Conservation (phyloP, 768 basidiomycete species). For the Mrakia gelida region DNA sequence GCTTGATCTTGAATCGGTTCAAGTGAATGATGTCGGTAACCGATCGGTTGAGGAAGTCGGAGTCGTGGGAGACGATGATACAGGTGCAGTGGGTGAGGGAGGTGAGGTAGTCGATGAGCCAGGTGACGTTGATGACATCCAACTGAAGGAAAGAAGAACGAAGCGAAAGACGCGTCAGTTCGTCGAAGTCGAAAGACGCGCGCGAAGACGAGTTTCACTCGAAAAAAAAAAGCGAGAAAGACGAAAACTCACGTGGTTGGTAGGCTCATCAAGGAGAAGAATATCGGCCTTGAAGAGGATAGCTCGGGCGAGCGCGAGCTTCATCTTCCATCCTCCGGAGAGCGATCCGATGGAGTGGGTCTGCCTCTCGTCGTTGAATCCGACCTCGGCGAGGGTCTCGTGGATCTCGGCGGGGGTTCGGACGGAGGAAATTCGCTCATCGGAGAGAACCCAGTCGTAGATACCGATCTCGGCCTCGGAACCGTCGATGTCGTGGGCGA, state of each 20-base stretch:
- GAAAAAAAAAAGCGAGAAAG: neutral
- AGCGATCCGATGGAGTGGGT: conserved; percentile 76
- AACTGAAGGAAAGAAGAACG: conserved; percentile 45
- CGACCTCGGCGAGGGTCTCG: conserved; percentile 80
- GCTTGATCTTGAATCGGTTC: conserved; percentile 95
- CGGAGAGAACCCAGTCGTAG: conserved; percentile 76
- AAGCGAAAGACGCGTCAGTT: neutral
- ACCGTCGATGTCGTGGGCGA: conserved; percentile 98
- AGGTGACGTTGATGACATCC: conserved; percentile 95
- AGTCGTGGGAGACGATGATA: conserved; percentile 98
- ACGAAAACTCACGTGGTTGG: conserved; percentile 48
- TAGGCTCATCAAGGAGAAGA: conserved; percentile 91
- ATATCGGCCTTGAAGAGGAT: conserved; percentile 99
- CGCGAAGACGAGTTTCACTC: neutral
- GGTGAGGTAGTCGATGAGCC: conserved; percentile 92
- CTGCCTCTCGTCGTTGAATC: conserved; percentile 85
- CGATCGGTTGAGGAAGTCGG: conserved; percentile 93
- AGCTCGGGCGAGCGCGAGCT: conserved; percentile 91
- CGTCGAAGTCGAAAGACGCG: no score
- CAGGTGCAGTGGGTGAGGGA: conserved; percentile 86
- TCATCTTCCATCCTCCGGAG: conserved; percentile 99
- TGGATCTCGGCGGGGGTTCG: conserved; percentile 60
- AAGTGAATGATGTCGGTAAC: conserved; percentile 96
- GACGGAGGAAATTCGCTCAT: conserved; percentile 70
- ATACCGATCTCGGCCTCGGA: conserved; percentile 88